Evolutionary conservation across 495 filamentous ascomycete species (phyloP).

Genomic region (Massariosphaeria phaeospora): DNA sequence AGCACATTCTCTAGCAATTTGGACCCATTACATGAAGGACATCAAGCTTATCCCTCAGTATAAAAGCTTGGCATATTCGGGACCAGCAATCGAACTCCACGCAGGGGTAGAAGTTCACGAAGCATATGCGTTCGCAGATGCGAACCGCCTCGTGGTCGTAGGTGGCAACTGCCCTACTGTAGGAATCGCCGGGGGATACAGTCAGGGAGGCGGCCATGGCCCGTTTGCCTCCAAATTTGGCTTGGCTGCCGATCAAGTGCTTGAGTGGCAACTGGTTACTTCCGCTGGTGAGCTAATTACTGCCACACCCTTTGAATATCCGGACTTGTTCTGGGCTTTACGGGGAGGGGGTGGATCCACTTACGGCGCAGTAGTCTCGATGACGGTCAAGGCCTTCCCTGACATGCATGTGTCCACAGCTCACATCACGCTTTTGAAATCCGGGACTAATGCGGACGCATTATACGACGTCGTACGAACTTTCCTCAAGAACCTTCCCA

Average conservation of each 20-base stretch:
- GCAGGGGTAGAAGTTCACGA: slow-evolving; percentile 7
- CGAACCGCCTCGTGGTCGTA: slow-evolving; percentile 6
- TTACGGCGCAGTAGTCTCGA: slow-evolving; percentile 10
- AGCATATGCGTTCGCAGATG: not conserved
- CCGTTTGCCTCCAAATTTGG: slow-evolving; percentile 51
- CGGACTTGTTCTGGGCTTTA: slow-evolving; percentile 4
- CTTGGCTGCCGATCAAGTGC: slow-evolving; percentile 58
- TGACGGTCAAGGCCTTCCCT: not conserved
- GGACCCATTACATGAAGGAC: slow-evolving; percentile 17
- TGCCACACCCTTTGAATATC: not conserved
- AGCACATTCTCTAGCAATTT: slow-evolving; percentile 6
- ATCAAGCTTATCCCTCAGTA: not conserved
- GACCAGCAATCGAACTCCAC: slow-evolving; percentile 14
- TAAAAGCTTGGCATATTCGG: slow-evolving; percentile 4
- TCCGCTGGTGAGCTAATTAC: not conserved
- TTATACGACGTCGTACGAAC: slow-evolving; percentile 42
- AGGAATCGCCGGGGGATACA: slow-evolving; percentile 53
- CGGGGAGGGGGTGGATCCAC: slow-evolving; percentile 6
- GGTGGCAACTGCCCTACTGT: slow-evolving; percentile 49
- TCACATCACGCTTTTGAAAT: slow-evolving; percentile 34
- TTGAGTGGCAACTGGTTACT: slow-evolving; percentile 42
- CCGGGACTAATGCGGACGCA: not conserved
- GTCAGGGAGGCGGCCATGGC: slow-evolving; percentile 58
- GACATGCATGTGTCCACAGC: not conserved
- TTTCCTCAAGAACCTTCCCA: slow-evolving; percentile 43